Base-by-base conservation (phyloP, 2,329 filamentous ascomycete genomes). In the Cladosporium sp. region DNA sequence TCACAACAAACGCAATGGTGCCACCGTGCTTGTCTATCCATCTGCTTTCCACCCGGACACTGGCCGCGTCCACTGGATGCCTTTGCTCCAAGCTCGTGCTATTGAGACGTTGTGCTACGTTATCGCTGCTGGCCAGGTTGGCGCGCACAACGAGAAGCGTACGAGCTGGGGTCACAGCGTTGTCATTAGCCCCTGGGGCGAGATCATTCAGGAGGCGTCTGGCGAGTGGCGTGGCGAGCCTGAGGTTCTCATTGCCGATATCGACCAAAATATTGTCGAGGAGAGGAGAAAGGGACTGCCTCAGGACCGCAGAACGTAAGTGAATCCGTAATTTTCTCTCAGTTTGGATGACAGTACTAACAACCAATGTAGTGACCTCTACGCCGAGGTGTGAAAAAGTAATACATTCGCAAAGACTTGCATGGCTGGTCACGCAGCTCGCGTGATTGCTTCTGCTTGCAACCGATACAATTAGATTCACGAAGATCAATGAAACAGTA, bases 101-200 rank as follows among this genome's bases (percentile, higher is more conserved):
- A 92, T 97, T 67, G 94, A 97, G 82, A 92, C 90, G 21, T 91
- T 97, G 79, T 88, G 88, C 64, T 98, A 91, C 81, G 89, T 97
- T 1, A 81, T 97, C 67, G 94, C 93, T 11, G 89, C 93, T 0
- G 94, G 93, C 46, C 93, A 97, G 78, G 75, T 86, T 26, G 93
- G 93, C 1, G 77, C 81, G 44, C 92, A 90, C 75, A 93, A 92
- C 71, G 86, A 88, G 68, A 92, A 88, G 78, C 83, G 94, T 66
- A 84, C 86, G 31, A 96, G 91, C 78, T 97, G 95, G 79, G 94
- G 94, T 0, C 89, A 92, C 75, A 91, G 90, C 71, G 87, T 96
- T 81, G 90, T 96, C 56, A 84, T 97, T 29, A 89, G 91, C 76
- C 93, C 94, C 0, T 97, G 93, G 92, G 94, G 94, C 0, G 84